Evolutionary conservation across 306 rosid genomes (phyloP).

Genomic region (Dryas octopetala): DNA sequence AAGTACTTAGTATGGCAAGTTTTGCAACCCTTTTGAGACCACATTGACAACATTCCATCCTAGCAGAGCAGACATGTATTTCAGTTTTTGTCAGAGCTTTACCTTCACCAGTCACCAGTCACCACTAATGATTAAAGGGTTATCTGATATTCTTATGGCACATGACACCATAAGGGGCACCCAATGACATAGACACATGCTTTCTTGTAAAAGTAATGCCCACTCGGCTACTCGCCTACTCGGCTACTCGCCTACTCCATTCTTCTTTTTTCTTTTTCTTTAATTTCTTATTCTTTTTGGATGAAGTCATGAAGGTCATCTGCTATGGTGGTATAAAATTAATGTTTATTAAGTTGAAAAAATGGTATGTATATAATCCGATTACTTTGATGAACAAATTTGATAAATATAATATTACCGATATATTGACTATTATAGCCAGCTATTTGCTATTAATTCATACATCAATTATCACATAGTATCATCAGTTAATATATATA

Average conservation of each 20-base stretch:
- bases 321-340: too few relatives aligned
- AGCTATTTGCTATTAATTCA: too few relatives aligned
- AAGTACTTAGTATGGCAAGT: neutral
- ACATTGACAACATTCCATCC: constrained; percentile 26
- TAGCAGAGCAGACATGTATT: neutral
- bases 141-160: constrained; percentile 23
- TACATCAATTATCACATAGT: too few relatives aligned
- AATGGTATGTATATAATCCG: too few relatives aligned
- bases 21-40: constrained; percentile 5
- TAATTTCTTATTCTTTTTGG: neutral
- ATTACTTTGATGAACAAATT: too few relatives aligned
- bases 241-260: neutral
- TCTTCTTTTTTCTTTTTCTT: neutral
- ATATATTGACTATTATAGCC: too few relatives aligned
- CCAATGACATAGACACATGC: constrained; percentile 24
- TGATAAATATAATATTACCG: too few relatives aligned
- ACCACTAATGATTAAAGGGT: constrained; percentile 34
- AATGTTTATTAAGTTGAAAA: too few relatives aligned
- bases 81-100: constrained; percentile 28
- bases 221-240: too few relatives aligned
- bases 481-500: too few relatives aligned
- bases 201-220: constrained; percentile 1
- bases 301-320: too few relatives aligned
- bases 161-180: constrained; percentile 27
- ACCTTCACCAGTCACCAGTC: neutral